Conservation (phyloP, 345 rosid genomes). For the Dipteronia sinensis region DNA sequence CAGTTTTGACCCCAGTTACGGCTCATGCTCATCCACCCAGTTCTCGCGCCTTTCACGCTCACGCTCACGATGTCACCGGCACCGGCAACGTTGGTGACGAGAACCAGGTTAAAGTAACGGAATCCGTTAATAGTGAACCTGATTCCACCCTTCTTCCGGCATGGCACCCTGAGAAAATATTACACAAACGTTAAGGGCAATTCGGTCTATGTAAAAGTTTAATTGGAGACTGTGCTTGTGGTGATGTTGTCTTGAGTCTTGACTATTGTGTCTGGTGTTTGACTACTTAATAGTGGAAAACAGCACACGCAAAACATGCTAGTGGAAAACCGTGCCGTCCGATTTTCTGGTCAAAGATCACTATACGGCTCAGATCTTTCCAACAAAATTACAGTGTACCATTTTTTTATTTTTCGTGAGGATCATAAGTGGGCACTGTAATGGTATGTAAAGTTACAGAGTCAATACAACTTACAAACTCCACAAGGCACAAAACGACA, state of each 20-base stretch:
- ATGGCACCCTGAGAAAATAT: constrained; percentile 37
- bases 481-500: no score
- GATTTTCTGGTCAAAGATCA: background rate
- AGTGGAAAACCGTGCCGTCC: background rate
- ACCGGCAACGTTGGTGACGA: constrained; percentile 56
- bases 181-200: background rate
- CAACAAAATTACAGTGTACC: no score
- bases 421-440: no score
- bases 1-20: constrained; percentile 64
- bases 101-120: constrained; percentile 57
- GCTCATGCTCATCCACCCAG: constrained; percentile 55
- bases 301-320: background rate
- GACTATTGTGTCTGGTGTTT: background rate
- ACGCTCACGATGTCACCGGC: constrained; percentile 55
- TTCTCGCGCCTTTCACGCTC: constrained; percentile 48
- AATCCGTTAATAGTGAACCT: constrained; percentile 60
- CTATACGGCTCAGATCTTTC: constrained; percentile 3
- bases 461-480: no score
- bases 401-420: no score
- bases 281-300: background rate
- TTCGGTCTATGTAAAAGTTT: background rate
- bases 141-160: constrained; percentile 55
- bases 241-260: background rate
- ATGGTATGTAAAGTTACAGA: no score
- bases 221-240: background rate